Conservation (phyloP, 352 stramenopile species). For the Pythium oligandrum region DNA sequence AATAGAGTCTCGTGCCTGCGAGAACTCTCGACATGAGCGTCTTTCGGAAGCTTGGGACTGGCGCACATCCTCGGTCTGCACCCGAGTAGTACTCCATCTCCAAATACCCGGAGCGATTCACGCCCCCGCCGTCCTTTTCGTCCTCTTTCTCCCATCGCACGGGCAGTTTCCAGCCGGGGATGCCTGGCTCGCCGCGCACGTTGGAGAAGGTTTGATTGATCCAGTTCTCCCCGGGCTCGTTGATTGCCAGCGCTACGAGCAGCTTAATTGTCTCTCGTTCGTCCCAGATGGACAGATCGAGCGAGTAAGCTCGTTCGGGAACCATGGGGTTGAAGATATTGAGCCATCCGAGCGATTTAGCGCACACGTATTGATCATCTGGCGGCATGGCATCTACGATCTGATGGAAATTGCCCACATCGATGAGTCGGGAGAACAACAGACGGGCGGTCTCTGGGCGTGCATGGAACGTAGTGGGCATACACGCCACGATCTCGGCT, state of each 20-base stretch:
- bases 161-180: constrained; percentile 78
- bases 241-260: constrained; percentile 72
- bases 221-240: constrained; percentile 81
- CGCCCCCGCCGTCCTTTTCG: constrained; percentile 48
- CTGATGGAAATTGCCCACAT: constrained; percentile 58
- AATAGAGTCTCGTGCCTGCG: constrained; percentile 65
- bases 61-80: constrained; percentile 54
- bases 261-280: constrained; percentile 80
- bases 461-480: constrained; percentile 55
- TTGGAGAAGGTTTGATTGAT: constrained; percentile 71
- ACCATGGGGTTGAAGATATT: constrained; percentile 78
- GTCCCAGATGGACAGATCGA: constrained; percentile 67
- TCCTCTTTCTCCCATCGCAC: constrained; percentile 79
- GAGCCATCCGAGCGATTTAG: constrained; percentile 59
- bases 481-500: constrained; percentile 65
- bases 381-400: constrained; percentile 48
- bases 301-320: constrained; percentile 59
- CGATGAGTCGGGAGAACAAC: constrained; percentile 71
- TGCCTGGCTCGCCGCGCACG: constrained; percentile 39
- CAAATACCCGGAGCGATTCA: constrained; percentile 62
- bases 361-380: constrained; percentile 44
- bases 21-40: constrained; percentile 53
- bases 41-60: constrained; percentile 49
- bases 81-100: constrained; percentile 75
- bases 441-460: constrained; percentile 63